Evolutionary conservation across 441 rosid genomes (phyloP).

Genomic region (Gossypium trilobum): DNA sequence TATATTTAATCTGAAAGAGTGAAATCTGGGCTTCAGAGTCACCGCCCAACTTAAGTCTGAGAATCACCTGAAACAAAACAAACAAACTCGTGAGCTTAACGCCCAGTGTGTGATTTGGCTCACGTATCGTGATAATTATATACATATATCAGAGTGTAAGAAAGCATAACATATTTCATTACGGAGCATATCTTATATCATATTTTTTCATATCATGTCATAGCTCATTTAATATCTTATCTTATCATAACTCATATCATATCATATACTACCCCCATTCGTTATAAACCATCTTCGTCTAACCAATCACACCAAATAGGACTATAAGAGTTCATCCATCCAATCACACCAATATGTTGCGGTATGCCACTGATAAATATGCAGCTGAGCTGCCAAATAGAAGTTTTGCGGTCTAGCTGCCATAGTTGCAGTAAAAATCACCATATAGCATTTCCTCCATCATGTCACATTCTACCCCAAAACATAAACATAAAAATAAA

Average conservation of each 20-base stretch:
- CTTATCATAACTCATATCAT: background rate
- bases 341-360: background rate
- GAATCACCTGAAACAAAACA: background rate
- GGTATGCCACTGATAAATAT: background rate
- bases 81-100: no score
- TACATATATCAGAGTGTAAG: no score
- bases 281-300: background rate
- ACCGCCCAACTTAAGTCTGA: background rate
- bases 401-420: no score
- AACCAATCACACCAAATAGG: background rate
- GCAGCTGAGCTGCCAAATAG: no score
- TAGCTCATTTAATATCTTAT: no score
- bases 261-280: background rate
- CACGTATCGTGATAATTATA: background rate
- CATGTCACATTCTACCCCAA: background rate
- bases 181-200: background rate
- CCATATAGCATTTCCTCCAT: background rate
- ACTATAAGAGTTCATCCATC: background rate
- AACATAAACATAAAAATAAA: no score
- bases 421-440: background rate
- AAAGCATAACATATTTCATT: background rate
- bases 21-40: background rate
- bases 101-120: background rate
- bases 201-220: no score
- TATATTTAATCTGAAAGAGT: no score